Percentiles rank a stretch among this genome's conserved stretches.
Conservation (phyloP, 352 stramenopile species). For the Globisporangium spiculum region DNA sequence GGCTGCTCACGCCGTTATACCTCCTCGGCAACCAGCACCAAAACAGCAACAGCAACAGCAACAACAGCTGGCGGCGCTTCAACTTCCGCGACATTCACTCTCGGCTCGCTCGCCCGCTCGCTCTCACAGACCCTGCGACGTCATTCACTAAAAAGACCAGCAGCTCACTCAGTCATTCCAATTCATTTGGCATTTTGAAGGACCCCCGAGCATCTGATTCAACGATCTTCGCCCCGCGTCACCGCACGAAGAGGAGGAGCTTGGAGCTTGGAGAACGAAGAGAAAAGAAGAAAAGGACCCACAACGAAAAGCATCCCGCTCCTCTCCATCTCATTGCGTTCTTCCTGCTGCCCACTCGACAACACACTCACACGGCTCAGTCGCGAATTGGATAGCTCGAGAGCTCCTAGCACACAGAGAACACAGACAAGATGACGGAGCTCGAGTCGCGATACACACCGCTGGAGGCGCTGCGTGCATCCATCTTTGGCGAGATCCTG, state of each 20-base stretch:
- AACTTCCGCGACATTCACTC: slow-evolving; percentile 3
- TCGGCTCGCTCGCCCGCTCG: not conserved
- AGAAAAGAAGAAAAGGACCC: not conserved
- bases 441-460: slow-evolving; percentile 40
- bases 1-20: not conserved
- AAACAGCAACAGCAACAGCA: not conserved
- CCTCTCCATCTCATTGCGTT: slow-evolving; percentile 5
- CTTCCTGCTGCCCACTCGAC: not conserved
- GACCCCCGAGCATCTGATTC: not conserved
- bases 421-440: not conserved
- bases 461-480: slow-evolving; percentile 38
- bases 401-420: not conserved
- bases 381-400: not conserved
- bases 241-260: not conserved
- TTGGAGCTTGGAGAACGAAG: not conserved
- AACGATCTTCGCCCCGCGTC: slow-evolving; percentile 1
- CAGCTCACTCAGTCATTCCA: not conserved
- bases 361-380: not conserved
- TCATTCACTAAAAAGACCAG: not conserved
- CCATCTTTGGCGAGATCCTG: slow-evolving; percentile 74
- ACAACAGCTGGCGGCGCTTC: not conserved
- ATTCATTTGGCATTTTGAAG: not conserved
- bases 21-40: too few species aligned
- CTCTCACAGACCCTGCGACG: not conserved
- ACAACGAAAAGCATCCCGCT: not conserved